Conservation (phyloP, 2,329 filamentous ascomycete genomes). For the Trichoderma simmonsii region DNA sequence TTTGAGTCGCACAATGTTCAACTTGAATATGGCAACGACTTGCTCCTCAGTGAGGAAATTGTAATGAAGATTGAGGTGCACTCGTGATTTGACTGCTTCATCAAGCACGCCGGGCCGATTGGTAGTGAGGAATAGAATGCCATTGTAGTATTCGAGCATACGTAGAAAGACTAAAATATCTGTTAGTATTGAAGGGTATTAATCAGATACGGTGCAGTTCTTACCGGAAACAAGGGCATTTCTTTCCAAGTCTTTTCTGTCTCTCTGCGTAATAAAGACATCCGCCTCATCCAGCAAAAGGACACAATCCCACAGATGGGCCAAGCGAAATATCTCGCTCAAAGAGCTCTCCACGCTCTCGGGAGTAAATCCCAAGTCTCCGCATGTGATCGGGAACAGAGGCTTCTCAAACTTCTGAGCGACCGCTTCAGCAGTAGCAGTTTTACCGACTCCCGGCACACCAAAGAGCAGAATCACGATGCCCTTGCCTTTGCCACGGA, state of each 20-base stretch:
- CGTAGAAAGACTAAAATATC: conserved; percentile 34
- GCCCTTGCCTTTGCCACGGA: conserved; percentile 37
- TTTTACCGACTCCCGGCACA: conserved; percentile 34
- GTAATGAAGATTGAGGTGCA: conserved; percentile 35
- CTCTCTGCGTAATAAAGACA: conserved; percentile 28
- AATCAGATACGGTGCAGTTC: not conserved
- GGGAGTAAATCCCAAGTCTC: conserved; percentile 27
- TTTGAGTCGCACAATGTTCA: conserved; percentile 23
- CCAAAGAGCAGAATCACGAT: conserved; percentile 34
- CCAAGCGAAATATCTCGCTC: conserved; percentile 24
- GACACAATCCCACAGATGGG: conserved; percentile 28
- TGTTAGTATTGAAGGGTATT: not conserved
- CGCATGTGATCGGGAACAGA: conserved; percentile 28
- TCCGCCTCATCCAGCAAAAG: conserved; percentile 31
- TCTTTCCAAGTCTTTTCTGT: conserved; percentile 24
- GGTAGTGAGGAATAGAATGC: conserved; percentile 36
- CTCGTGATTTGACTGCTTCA: conserved; percentile 37
- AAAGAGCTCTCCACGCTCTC: conserved; percentile 36
- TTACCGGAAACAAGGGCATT: conserved; percentile 34
- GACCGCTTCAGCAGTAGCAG: conserved; percentile 28
- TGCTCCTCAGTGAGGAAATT: conserved; percentile 1
- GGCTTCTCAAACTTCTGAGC: conserved; percentile 26
- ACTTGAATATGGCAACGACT: conserved; percentile 17
- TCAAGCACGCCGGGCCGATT: conserved; percentile 37
- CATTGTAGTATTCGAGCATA: conserved; percentile 35